Conservation (phyloP, 305 asterid species). For the Fraxinus ornus region DNA sequence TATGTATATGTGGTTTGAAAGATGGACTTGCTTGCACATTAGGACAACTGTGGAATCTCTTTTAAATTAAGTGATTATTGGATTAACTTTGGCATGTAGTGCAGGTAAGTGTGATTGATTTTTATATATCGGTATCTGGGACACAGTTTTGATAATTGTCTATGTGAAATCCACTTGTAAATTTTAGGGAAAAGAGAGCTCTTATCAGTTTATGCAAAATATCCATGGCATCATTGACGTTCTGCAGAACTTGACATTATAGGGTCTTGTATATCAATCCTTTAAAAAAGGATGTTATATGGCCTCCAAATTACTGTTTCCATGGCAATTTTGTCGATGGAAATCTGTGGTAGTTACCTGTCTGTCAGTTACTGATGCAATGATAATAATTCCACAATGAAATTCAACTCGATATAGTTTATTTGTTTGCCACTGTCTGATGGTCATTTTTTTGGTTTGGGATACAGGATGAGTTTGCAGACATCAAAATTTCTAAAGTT, state of each 20-base stretch:
- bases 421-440: conserved; percentile 8
- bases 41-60: background rate
- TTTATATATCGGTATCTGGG: background rate
- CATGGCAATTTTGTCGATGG: background rate
- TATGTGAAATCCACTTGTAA: background rate
- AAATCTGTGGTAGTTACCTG: background rate
- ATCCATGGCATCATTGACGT: background rate
- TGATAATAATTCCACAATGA: background rate
- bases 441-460: conserved; percentile 6
- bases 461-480: conserved; percentile 52
- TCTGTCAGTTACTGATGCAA: background rate
- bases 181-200: background rate
- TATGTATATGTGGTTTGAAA: background rate
- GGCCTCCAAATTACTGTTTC: background rate
- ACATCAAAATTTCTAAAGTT: conserved; percentile 46
- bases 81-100: background rate
- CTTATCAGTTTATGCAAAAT: background rate
- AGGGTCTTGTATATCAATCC: background rate
- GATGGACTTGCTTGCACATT: background rate
- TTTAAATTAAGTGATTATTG: background rate
- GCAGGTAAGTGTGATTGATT: background rate
- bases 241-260: background rate
- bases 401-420: background rate
- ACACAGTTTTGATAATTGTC: background rate
- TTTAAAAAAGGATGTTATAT: background rate